Percentiles rank a stretch among this genome's conserved stretches.
These are phyloP conservation scores for Trichosporon faecale DNA, from an alignment of 1,284 basidiomycete genomes.

Conservation along the genomic window DNA sequence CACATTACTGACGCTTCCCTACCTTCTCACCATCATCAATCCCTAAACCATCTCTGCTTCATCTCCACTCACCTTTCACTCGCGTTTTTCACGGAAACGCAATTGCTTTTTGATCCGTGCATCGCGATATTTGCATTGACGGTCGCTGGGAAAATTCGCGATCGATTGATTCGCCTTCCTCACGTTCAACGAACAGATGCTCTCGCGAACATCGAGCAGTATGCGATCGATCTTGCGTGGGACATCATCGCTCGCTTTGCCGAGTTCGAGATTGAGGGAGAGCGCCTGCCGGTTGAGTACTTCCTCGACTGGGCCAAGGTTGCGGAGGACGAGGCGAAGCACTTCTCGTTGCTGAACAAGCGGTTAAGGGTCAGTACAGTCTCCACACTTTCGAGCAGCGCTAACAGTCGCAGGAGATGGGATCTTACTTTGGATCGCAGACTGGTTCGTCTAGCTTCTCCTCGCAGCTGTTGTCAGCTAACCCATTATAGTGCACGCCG, in stretches of 20 bases:
- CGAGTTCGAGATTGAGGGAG: slow-evolving; percentile 41
- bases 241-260: slow-evolving; percentile 80
- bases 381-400: too few relatives aligned
- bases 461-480: background rate
- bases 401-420: slow-evolving; percentile 55
- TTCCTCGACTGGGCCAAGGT: slow-evolving; percentile 72
- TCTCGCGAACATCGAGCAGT: slow-evolving; percentile 85
- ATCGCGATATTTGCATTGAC: background rate
- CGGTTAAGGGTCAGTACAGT: slow-evolving; percentile 53
- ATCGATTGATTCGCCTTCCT: background rate
- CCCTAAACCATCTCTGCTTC: background rate
- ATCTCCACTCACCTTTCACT: background rate
- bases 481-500: slow-evolving; percentile 62
- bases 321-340: slow-evolving; percentile 81
- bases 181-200: slow-evolving; percentile 54
- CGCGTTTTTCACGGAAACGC: background rate
- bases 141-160: background rate
- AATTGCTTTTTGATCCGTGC: background rate
- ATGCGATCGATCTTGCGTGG: slow-evolving; percentile 84
- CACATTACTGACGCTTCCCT: background rate
- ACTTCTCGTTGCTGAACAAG: slow-evolving; percentile 54
- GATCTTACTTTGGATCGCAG: slow-evolving; percentile 67
- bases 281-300: slow-evolving; percentile 66
- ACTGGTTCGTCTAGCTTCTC: slow-evolving; percentile 24
- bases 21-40: background rate